A percentile compares a stretch with the other conserved stretches of the same genome.
phyloP scores from a whole-genome alignment of 2,329 filamentous ascomycete species.

The Cercospora janseana region DNA sequence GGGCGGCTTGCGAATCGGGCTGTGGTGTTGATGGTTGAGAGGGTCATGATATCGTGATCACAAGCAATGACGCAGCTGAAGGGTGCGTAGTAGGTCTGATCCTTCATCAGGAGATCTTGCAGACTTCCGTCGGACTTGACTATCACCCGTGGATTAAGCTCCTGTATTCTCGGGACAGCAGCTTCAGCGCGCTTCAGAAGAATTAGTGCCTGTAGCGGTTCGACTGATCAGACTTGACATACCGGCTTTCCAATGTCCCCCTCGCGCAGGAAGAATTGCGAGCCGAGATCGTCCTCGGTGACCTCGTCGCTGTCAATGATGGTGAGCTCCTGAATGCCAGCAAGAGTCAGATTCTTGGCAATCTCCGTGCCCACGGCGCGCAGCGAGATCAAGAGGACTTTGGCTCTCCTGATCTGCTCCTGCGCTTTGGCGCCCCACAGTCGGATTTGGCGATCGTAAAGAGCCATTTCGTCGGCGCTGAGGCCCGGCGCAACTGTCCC shows the following conservation, averaged over 20 bases:
- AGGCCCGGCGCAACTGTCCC: slow-evolving; percentile 31
- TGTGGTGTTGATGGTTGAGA: slow-evolving; percentile 79
- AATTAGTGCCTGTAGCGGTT: not conserved
- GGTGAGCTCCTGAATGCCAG: slow-evolving; percentile 86
- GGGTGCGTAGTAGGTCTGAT: slow-evolving; percentile 68
- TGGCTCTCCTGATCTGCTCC: slow-evolving; percentile 79
- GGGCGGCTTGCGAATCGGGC: slow-evolving; percentile 74
- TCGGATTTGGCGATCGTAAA: slow-evolving; percentile 95
- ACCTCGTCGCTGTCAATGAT: slow-evolving; percentile 77
- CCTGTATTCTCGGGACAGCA: slow-evolving; percentile 71
- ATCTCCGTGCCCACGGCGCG: slow-evolving; percentile 89
- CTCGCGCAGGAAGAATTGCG: slow-evolving; percentile 70
- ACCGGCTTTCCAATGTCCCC: slow-evolving; percentile 72
- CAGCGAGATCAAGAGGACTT: slow-evolving; percentile 84
- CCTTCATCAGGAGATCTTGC: slow-evolving; percentile 69
- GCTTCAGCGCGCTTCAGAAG: slow-evolving; percentile 69
- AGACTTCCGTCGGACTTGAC: slow-evolving; percentile 50
- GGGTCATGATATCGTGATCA: slow-evolving; percentile 72
- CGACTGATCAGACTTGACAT: slow-evolving; percentile 23
- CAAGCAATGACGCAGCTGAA: slow-evolving; percentile 90
- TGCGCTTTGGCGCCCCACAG: slow-evolving; percentile 97
- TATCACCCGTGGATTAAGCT: slow-evolving; percentile 84
- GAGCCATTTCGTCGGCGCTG: slow-evolving; percentile 80
- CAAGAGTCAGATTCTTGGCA: slow-evolving; percentile 94
- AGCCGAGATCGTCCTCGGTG: slow-evolving; percentile 71